A percentile compares a stretch with the other conserved stretches of the same genome.
Conservation (phyloP, 768 basidiomycete species). For the Suillus occidentalis region DNA sequence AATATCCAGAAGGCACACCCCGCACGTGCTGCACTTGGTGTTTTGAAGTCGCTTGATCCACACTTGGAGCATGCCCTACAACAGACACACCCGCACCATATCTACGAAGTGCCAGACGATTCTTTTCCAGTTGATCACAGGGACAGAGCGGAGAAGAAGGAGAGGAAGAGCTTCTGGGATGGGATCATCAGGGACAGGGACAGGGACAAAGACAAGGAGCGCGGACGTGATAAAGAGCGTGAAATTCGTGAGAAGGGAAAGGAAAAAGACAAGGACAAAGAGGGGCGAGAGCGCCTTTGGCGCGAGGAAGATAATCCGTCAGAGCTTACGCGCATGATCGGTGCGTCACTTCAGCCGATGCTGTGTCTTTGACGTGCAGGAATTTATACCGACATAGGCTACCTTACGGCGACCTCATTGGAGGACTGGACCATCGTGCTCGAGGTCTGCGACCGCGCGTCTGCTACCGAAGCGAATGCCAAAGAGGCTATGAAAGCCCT, state of each 20-base stretch:
- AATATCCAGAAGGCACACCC: slow-evolving; percentile 30
- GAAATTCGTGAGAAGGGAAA: slow-evolving; percentile 15
- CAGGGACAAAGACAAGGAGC: slow-evolving; percentile 30
- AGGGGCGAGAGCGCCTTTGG: slow-evolving; percentile 26
- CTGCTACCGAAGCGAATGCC: slow-evolving; percentile 65
- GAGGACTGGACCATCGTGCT: slow-evolving; percentile 83
- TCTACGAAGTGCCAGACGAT: slow-evolving; percentile 30
- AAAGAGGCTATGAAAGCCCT: slow-evolving; percentile 85
- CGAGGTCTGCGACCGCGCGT: slow-evolving; percentile 85
- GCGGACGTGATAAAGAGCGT: slow-evolving; percentile 13
- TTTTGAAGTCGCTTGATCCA: slow-evolving; percentile 65
- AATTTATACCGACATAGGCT: slow-evolving; percentile 45
- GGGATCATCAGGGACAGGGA: slow-evolving; percentile 36
- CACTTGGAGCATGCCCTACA: slow-evolving; percentile 26
- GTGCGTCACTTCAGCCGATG: slow-evolving; percentile 35
- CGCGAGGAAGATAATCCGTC: slow-evolving; percentile 48
- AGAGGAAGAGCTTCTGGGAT: slow-evolving; percentile 59
- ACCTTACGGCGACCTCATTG: slow-evolving; percentile 71
- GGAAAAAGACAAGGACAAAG: slow-evolving; percentile 39
- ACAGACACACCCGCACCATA: slow-evolving; percentile 15
- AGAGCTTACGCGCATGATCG: slow-evolving; percentile 72
- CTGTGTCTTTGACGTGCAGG: neutral
- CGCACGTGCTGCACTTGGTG: slow-evolving; percentile 45
- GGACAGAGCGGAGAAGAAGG: slow-evolving; percentile 45
- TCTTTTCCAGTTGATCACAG: slow-evolving; percentile 24